Evolutionary conservation across 179 eudicot species (phyloP).

Genomic region (Carnegiea gigantea): DNA sequence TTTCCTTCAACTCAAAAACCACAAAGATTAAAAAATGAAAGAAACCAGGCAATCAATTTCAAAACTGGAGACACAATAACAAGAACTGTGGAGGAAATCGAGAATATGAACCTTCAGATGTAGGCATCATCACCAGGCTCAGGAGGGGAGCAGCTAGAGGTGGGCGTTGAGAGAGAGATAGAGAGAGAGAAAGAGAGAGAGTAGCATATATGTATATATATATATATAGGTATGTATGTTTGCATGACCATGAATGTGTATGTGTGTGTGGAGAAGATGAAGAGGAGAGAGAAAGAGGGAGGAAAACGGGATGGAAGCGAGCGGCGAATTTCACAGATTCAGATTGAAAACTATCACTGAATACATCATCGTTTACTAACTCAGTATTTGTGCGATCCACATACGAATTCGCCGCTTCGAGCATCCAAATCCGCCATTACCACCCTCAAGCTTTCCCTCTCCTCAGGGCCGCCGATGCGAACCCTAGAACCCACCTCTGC

Average conservation of each 20-base stretch:
- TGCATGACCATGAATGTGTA: neutral
- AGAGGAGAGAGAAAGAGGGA: constrained; percentile 11
- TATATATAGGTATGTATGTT: neutral
- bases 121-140: constrained; percentile 12
- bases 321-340: constrained; percentile 14
- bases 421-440: constrained; percentile 9
- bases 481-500: constrained; percentile 11
- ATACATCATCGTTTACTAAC: neutral
- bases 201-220: neutral
- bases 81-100: neutral
- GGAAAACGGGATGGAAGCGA: constrained; percentile 8
- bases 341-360: constrained; percentile 9
- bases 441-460: neutral
- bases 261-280: neutral
- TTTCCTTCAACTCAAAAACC: no score
- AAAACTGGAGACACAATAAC: neutral
- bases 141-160: constrained; percentile 17
- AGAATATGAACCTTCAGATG: constrained; percentile 11
- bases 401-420: constrained; percentile 13
- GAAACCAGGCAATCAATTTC: neutral
- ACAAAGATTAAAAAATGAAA: neutral
- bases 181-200: neutral
- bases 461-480: neutral
- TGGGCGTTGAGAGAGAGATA: neutral
- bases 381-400: constrained; percentile 7